Base-by-base conservation (phyloP, 192 early-diverging fungal species). In the Funneliformis mosseae region DNA sequence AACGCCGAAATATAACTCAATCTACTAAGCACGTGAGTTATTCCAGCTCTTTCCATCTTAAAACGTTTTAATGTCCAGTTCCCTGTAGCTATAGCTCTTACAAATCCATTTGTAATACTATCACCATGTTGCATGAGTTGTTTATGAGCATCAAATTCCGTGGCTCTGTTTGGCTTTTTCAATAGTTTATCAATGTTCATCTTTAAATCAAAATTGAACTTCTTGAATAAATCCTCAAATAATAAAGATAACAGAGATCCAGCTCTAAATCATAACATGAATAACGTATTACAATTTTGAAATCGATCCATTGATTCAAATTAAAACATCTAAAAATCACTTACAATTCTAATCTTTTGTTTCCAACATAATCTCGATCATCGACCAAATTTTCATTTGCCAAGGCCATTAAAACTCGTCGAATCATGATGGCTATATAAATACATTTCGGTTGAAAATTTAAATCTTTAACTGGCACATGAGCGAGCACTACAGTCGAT, bases 21-120 rank as follows among this genome's bases (percentile, higher is more conserved):
- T 16, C 98, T 94, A 55, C 93, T 93, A 63, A 99, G 85, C 5
- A 98, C 96, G 69, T 99, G 98, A 9, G 97, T 99, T 62, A 99
- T 95, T 45, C 98, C 98, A 12, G 96, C 95, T 14, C 96, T 90
- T 82, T 99, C 98, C 97, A 99, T 98, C 86, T 96, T 98, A 90
- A 99, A 99, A 83, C 98, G 97, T 87, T 97, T 97, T 73, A 99
- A 90, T 70, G 91, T 93, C 98, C 98, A 99, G 83, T 99, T 99
- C 33, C 98, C 98, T 8, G 98, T 95, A 4, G 95, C 96, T 76
- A 99, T 99, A 69, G 96, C 92, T 5, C 96, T 88, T 41, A 95
- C 93, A 55, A 99, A 92, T 4, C 96, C 96, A 62, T 95, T 92
- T 0, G 97, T 97, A 84, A 99, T 98, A 73, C 91, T 84, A 81